phyloP scores from a whole-genome alignment of 768 basidiomycete species.

The Hygrocybe coccinea region DNA sequence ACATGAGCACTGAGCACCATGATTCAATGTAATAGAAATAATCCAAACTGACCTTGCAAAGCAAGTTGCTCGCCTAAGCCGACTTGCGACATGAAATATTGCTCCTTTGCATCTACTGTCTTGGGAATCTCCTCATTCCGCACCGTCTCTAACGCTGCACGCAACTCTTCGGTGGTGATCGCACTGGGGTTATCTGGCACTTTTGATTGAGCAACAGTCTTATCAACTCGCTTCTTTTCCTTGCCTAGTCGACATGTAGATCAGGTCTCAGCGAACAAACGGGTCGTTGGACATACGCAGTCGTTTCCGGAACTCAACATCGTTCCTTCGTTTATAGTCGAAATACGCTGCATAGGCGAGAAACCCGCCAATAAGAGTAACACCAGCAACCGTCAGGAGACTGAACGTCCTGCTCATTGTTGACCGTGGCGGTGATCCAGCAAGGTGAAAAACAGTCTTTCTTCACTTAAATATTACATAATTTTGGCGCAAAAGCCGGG shows the following conservation, averaged over 20 bases:
- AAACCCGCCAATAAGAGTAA: slow-evolving; percentile 52
- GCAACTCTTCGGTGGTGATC: slow-evolving; percentile 50
- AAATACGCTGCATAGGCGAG: slow-evolving; percentile 89
- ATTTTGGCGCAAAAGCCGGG: background rate
- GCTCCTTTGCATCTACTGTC: slow-evolving; percentile 73
- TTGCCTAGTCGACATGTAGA: slow-evolving; percentile 52
- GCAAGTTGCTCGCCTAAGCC: slow-evolving; percentile 81
- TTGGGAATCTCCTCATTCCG: slow-evolving; percentile 64
- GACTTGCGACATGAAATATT: slow-evolving; percentile 89
- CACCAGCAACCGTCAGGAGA: slow-evolving; percentile 42
- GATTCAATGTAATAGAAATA: background rate
- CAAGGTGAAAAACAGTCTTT: background rate
- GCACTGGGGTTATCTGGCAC: slow-evolving; percentile 32
- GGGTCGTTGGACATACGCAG: slow-evolving; percentile 52
- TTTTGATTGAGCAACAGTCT: slow-evolving; percentile 53
- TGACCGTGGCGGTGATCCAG: background rate
- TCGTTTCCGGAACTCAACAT: slow-evolving; percentile 79
- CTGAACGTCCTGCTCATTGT: slow-evolving; percentile 39
- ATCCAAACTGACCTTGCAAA: slow-evolving; percentile 54
- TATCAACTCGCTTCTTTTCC: slow-evolving; percentile 85
- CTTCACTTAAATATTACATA: background rate
- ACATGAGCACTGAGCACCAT: slow-evolving; percentile 1
- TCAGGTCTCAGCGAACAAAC: background rate
- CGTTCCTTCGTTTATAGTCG: slow-evolving; percentile 90
- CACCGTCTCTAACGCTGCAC: slow-evolving; percentile 59